These are phyloP conservation scores for Moringa oleifera DNA, from an alignment of 345 rosid species.

Conservation along the genomic window DNA sequence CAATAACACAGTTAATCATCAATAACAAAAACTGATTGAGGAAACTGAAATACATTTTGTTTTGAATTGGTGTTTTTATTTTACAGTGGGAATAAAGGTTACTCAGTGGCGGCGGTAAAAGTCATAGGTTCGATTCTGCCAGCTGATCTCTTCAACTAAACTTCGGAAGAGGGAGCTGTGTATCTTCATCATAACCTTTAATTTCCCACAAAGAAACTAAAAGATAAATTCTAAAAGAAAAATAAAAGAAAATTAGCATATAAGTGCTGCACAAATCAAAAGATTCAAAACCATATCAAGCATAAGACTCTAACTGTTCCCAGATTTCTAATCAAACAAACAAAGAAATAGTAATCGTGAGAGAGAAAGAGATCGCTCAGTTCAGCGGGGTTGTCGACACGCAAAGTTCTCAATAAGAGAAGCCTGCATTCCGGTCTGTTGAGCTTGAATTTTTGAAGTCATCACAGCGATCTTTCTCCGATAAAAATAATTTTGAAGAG, in stretches of 20 bases:
- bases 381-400: constrained; percentile 83
- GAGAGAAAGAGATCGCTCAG: constrained; percentile 41
- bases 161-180: constrained; percentile 67
- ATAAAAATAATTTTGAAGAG: not conserved
- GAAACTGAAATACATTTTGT: no score
- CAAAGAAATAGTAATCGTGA: no score
- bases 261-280: no score
- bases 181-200: constrained; percentile 46
- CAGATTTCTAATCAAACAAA: not conserved
- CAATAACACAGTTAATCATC: no score
- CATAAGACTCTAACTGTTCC: not conserved
- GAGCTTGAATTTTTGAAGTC: constrained; percentile 91
- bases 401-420: constrained; percentile 45
- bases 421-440: constrained; percentile 97
- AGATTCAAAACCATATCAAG: not conserved
- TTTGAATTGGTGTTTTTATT: not conserved
- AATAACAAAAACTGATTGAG: not conserved
- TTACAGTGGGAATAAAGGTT: constrained; percentile 16
- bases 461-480: constrained; percentile 40
- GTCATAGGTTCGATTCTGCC: constrained; percentile 68
- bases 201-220: not conserved
- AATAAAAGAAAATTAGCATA: not conserved
- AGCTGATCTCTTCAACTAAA: constrained; percentile 42
- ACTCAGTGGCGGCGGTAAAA: constrained; percentile 47
- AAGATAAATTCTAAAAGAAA: not conserved